Conservation (phyloP, 495 filamentous ascomycete genomes). For the Podospora anserina region DNA sequence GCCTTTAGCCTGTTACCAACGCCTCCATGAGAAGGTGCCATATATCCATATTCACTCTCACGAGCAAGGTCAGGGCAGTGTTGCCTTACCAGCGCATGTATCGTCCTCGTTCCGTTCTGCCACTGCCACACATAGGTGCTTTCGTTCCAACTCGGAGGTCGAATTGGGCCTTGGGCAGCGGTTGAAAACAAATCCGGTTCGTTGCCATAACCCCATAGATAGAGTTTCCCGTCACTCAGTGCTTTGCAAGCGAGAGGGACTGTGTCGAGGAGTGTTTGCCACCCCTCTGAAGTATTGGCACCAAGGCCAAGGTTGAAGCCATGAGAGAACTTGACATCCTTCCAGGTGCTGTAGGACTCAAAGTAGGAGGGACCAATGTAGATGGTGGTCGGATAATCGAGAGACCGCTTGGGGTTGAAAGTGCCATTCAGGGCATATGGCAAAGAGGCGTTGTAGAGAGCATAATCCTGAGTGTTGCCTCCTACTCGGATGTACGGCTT, state of each 20-base stretch:
- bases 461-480: constrained; percentile 62
- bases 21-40: constrained; percentile 62
- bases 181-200: constrained; percentile 64
- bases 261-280: constrained; percentile 52
- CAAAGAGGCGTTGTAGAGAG: constrained; percentile 56
- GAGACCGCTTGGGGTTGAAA: constrained; percentile 45
- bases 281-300: constrained; percentile 51
- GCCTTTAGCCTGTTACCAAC: constrained; percentile 52
- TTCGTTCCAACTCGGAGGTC: constrained; percentile 56
- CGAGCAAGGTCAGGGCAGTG: constrained; percentile 51
- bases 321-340: constrained; percentile 55
- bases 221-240: constrained; percentile 47
- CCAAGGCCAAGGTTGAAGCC: constrained; percentile 62
- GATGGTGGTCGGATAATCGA: constrained; percentile 60
- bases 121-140: constrained; percentile 59
- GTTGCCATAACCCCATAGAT: constrained; percentile 63
- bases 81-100: constrained; percentile 48
- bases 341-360: constrained; percentile 62
- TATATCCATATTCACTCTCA: constrained; percentile 46
- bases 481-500: constrained; percentile 60
- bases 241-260: constrained; percentile 60
- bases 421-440: constrained; percentile 54
- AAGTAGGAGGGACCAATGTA: constrained; percentile 62
- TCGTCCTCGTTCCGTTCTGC: constrained; percentile 51
- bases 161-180: constrained; percentile 50